phyloP scores from a whole-genome alignment of 352 stramenopile genomes.

The Phytophthora lateralis region DNA sequence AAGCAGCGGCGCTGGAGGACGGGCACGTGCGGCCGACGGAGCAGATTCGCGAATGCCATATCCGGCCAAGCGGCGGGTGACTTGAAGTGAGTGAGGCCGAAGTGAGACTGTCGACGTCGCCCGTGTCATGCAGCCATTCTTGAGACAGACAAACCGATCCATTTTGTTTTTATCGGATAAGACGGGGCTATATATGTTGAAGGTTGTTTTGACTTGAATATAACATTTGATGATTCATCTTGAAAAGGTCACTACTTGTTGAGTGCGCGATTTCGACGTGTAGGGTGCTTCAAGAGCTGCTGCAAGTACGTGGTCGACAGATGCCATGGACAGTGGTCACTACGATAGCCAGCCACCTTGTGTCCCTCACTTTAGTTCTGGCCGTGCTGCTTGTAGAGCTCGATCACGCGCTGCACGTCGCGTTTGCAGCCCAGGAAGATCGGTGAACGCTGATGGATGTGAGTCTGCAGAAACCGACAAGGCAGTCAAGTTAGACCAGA shows the following conservation, averaged over 20 bases:
- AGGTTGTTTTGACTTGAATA: not conserved
- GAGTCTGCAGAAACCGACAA: slow-evolving; percentile 43
- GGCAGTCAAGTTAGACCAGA: slow-evolving; percentile 15
- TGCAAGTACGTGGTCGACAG: slow-evolving; percentile 20
- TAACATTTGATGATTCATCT: not conserved
- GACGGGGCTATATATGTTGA: not conserved
- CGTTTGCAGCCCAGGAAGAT: slow-evolving; percentile 96
- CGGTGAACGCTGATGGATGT: slow-evolving; percentile 97
- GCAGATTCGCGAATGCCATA: slow-evolving; percentile 33
- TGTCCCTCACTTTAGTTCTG: slow-evolving; percentile 13
- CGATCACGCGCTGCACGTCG: slow-evolving; percentile 80
- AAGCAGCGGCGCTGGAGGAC: slow-evolving; percentile 2
- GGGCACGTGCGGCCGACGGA: slow-evolving; percentile 19
- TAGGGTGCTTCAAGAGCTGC: slow-evolving; percentile 7
- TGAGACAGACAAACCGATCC: not conserved
- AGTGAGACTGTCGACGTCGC: slow-evolving; percentile 27
- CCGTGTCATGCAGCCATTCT: slow-evolving; percentile 29
- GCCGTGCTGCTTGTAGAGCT: slow-evolving; percentile 66
- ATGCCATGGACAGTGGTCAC: not conserved
- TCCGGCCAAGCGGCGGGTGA: slow-evolving; percentile 2
- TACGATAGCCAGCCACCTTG: not conserved
- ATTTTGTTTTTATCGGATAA: not conserved
- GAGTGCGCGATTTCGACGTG: not conserved
- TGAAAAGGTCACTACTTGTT: not conserved
- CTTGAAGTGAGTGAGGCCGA: slow-evolving; percentile 26